These are phyloP conservation scores for Acorus gramineus DNA, from an alignment of 106 monocot species.

Conservation along the genomic window DNA sequence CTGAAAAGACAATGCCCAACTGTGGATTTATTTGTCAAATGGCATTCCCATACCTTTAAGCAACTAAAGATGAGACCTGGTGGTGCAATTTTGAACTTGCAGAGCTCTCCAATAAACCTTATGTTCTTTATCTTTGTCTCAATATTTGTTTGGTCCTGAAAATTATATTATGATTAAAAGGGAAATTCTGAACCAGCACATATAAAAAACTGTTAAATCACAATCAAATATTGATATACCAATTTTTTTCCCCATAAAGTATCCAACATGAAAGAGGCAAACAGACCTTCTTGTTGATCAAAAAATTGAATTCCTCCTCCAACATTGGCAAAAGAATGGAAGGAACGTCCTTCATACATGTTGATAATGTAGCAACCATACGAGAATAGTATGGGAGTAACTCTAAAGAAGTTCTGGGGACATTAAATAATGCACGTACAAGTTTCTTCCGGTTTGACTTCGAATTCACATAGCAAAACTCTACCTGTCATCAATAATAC, in stretches of 20 bases:
- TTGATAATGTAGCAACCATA: conserved; percentile 86
- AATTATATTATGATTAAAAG: background rate
- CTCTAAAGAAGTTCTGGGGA: conserved; percentile 89
- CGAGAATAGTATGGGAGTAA: conserved; percentile 92
- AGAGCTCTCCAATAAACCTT: conserved; percentile 94
- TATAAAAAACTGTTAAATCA: background rate
- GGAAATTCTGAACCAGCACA: background rate
- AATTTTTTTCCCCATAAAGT: background rate
- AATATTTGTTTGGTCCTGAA: conserved; percentile 97
- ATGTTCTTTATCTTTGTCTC: conserved; percentile 99
- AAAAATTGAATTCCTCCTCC: conserved; percentile 92
- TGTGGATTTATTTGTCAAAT: too few species aligned
- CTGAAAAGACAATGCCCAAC: too few species aligned
- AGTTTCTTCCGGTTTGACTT: conserved; percentile 92
- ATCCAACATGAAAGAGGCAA: background rate
- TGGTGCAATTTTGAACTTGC: conserved; percentile 93
- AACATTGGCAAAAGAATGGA: conserved; percentile 64
- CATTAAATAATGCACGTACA: conserved; percentile 69
- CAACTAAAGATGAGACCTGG: conserved; percentile 81
- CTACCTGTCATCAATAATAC: conserved; percentile 54
- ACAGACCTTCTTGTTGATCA: conserved; percentile 92
- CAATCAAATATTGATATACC: background rate
- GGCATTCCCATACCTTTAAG: conserved; percentile 53
- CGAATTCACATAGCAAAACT: conserved; percentile 94
- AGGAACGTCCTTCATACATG: conserved; percentile 95